Base-by-base conservation (phyloP, 2,329 filamentous ascomycete species). In the Sphaceloma murrayae region DNA sequence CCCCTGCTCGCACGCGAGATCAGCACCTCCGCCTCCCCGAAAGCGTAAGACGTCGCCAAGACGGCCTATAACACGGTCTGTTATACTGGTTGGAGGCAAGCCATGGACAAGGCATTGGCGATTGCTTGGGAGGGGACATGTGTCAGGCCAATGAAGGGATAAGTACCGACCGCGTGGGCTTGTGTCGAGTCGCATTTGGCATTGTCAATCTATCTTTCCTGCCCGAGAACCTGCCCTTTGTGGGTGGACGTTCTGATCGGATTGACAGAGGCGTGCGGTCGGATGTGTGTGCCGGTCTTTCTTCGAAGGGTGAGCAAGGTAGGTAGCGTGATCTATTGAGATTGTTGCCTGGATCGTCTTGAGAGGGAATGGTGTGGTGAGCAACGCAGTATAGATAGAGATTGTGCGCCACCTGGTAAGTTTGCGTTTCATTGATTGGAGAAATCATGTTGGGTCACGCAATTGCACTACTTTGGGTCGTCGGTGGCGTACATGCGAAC, bases 211-310 rank as follows among this genome's bases (percentile, higher is more conserved):
- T 40, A 30, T n/a, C 11, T 17, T 26, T 14, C 4, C 22, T 3
- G 13, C 19, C 13, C 24, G 36, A 40, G 36, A 29, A 29, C 36
- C 36, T 40, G 22, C 36, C 36, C n/a, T n/a, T n/a, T n/a, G n/a
- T n/a, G n/a, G n/a, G n/a, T n/a, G n/a, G n/a, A n/a, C n/a, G n/a
- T n/a, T n/a, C n/a, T n/a, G n/a, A n/a, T n/a, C n/a, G n/a, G n/a
- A n/a, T n/a, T n/a, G n/a, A n/a, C n/a, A 26, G 22, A 8, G 6
- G 24, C 14, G 13, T 24, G 8, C 14, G 18, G 34, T 38, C n/a
- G 34, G 19, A 38, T 19, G 11, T 38, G 34, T 24, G 24, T 38
- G 21, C 16, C 34, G 19, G 18, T 8, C 19, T n/a, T 38, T 5
- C 14, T 26, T 22, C 13, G 14, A 14, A n/a, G 19, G 19, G n/a